phyloP scores from a whole-genome alignment of 1,139 yeast genomes.

The Debaryomyces udenii region DNA sequence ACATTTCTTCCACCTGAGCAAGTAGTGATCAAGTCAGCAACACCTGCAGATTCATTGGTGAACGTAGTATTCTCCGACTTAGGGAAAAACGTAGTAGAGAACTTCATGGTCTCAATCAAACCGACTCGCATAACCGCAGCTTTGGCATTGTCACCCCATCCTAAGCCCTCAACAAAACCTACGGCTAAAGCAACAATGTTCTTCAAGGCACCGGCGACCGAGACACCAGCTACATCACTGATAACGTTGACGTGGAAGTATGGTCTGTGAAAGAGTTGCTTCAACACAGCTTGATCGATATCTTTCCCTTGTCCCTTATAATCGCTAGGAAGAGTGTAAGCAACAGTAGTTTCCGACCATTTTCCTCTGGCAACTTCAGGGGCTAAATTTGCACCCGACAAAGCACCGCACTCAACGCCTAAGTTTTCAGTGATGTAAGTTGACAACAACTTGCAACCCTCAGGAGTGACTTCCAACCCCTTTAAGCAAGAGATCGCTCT shows the following conservation, averaged over 20 bases:
- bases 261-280: conserved; percentile 49
- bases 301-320: conserved; percentile 46
- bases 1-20: conserved; percentile 56
- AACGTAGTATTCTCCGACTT: conserved; percentile 43
- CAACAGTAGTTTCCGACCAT: conserved; percentile 56
- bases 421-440: conserved; percentile 47
- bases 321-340: conserved; percentile 44
- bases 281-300: conserved; percentile 43
- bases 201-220: conserved; percentile 55
- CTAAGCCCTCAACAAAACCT: conserved; percentile 52
- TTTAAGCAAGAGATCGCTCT: conserved; percentile 53
- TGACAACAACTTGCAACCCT: conserved; percentile 49
- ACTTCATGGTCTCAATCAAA: conserved; percentile 45
- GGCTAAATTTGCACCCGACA: conserved; percentile 53
- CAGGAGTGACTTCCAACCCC: conserved; percentile 50
- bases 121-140: conserved; percentile 55
- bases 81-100: conserved; percentile 46
- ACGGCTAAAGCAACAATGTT: conserved; percentile 52
- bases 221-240: conserved; percentile 51
- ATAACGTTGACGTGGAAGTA: conserved; percentile 53
- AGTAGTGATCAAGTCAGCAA: conserved; percentile 53
- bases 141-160: conserved; percentile 57
- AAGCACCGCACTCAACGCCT: conserved; percentile 50
- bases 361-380: conserved; percentile 50
- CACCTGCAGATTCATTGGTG: conserved; percentile 53